These are phyloP conservation scores for Rhodotorula kratochvilovae DNA, from an alignment of 768 basidiomycete genomes.

Conservation along the genomic window DNA sequence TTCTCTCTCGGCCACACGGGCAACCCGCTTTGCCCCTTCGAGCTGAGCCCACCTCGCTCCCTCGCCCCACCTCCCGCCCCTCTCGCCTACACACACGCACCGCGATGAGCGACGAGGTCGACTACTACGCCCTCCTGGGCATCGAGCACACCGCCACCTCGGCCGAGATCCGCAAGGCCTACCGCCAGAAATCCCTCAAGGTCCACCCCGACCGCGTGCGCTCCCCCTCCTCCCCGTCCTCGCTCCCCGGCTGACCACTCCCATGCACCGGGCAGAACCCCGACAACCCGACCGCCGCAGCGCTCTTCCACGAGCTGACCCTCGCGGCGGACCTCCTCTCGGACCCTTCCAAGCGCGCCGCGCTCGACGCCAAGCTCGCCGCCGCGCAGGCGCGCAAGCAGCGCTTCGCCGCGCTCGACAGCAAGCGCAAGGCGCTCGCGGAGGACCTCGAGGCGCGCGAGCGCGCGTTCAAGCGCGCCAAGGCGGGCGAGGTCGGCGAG, in stretches of 20 bases:
- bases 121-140: slow-evolving; percentile 42
- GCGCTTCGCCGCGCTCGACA: slow-evolving; percentile 41
- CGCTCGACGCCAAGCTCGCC: slow-evolving; percentile 31
- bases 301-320: slow-evolving; percentile 40
- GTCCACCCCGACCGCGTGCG: slow-evolving; percentile 44
- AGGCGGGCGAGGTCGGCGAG: slow-evolving; percentile 23
- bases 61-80: background rate
- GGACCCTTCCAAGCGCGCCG: slow-evolving; percentile 33
- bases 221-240: background rate
- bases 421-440: slow-evolving; percentile 40
- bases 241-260: background rate
- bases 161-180: slow-evolving; percentile 39
- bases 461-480: slow-evolving; percentile 35
- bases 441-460: slow-evolving; percentile 39
- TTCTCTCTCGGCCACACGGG: background rate
- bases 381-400: slow-evolving; percentile 31
- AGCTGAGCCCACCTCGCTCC: background rate
- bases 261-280: slow-evolving; percentile 24
- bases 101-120: slow-evolving; percentile 13
- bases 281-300: slow-evolving; percentile 39
- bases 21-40: background rate
- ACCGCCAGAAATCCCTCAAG: slow-evolving; percentile 41
- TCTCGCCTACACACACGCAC: too few species aligned
- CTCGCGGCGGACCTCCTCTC: slow-evolving; percentile 38
- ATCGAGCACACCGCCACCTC: slow-evolving; percentile 25